Evolutionary conservation across 2,329 filamentous ascomycete genomes (phyloP).

Genomic region (Sodiomyces alkalinus): DNA sequence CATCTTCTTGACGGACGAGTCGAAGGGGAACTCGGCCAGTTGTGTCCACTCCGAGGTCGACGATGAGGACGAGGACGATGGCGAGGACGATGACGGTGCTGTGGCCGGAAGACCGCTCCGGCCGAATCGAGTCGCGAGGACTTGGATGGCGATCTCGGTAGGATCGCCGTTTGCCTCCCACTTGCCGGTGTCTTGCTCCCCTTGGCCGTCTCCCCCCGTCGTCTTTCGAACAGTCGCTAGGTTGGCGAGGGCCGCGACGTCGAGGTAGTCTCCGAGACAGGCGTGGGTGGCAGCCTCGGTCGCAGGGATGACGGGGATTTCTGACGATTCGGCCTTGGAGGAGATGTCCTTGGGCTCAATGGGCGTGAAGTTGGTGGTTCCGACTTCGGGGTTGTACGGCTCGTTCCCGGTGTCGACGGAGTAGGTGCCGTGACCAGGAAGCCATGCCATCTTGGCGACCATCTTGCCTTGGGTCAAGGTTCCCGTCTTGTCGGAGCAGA

Average conservation of each 20-base stretch:
- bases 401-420: slow-evolving; percentile 15
- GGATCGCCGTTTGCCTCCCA: slow-evolving; percentile 32
- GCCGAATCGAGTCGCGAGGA: slow-evolving; percentile 39
- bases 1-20: slow-evolving; percentile 44
- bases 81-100: no score
- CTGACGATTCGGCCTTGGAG: no score
- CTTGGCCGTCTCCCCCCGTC: slow-evolving; percentile 11
- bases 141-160: slow-evolving; percentile 43
- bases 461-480: slow-evolving; percentile 19
- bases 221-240: slow-evolving; percentile 40
- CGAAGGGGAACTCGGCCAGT: slow-evolving; percentile 39
- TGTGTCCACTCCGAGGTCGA: slow-evolving; percentile 18
- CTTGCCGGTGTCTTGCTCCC: slow-evolving; percentile 6
- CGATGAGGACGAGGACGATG: no score
- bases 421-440: slow-evolving; percentile 16
- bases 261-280: slow-evolving; percentile 33
- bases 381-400: slow-evolving; percentile 6
- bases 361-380: slow-evolving; percentile 23
- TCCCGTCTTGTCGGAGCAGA: slow-evolving; percentile 17
- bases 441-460: slow-evolving; percentile 16
- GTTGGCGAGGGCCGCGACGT: slow-evolving; percentile 45
- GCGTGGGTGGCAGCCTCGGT: slow-evolving; percentile 20
- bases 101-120: slow-evolving; percentile 19
- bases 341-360: slow-evolving; percentile 15
- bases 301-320: slow-evolving; percentile 21